Evolutionary conservation across 1,284 basidiomycete genomes (phyloP).

Genomic region (Melampsora larici-populina): DNA sequence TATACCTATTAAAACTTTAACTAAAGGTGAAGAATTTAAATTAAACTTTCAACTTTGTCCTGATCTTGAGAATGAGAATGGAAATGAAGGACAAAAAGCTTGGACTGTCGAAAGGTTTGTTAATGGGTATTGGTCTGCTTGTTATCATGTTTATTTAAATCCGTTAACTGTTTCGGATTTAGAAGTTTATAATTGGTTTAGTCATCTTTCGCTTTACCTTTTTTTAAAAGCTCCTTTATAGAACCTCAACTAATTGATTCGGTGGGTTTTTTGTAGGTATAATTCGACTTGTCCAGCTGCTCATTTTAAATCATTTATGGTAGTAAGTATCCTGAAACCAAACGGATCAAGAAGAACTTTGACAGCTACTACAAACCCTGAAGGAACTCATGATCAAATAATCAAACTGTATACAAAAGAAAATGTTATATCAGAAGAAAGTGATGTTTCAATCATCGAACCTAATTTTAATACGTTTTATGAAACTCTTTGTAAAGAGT

Average conservation of each 20-base stretch:
- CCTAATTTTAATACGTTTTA: constrained; percentile 8
- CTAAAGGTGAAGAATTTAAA: constrained; percentile 5
- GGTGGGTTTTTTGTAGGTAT: constrained; percentile 6
- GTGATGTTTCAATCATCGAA: background rate
- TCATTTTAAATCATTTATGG: constrained; percentile 11
- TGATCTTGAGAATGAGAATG: background rate
- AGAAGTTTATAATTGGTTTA: constrained; percentile 17
- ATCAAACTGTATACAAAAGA: constrained; percentile 16
- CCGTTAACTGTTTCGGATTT: constrained; percentile 15
- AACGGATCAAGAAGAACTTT: constrained; percentile 13
- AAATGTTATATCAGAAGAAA: constrained; percentile 1
- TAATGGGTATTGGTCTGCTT: constrained; percentile 12
- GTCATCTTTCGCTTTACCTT: background rate
- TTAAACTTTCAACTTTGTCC: background rate
- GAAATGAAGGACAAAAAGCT: background rate
- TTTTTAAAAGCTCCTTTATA: background rate
- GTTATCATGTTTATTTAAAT: constrained; percentile 19
- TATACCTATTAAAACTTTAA: background rate
- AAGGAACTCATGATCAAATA: background rate
- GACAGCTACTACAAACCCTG: background rate
- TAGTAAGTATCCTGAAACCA: constrained; percentile 5
- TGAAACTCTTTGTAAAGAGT: constrained; percentile 9
- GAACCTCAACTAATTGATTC: background rate
- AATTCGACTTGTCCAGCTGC: background rate
- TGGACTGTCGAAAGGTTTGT: constrained; percentile 13